Conservation (phyloP, 257 asterid genomes). For the Gardenia jasminoides region DNA sequence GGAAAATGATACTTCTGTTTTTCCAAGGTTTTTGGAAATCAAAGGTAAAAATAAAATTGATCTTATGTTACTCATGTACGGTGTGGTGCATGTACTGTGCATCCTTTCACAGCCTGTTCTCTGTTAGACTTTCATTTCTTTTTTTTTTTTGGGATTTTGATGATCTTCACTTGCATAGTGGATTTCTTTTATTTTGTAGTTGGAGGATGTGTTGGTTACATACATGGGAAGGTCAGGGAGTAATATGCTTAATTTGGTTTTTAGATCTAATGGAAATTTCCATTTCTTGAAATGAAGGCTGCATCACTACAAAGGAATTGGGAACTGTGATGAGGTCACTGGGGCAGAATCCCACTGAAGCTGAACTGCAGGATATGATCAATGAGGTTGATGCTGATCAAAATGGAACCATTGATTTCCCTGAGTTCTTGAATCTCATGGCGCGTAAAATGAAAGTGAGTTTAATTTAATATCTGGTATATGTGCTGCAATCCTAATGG, state of each 20-base stretch:
- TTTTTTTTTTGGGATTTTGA: neutral
- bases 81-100: neutral
- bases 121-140: neutral
- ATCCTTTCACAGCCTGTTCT: neutral
- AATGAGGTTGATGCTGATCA: slow-evolving; percentile 70
- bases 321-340: slow-evolving; percentile 73
- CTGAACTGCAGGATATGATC: slow-evolving; percentile 60
- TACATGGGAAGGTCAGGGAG: neutral
- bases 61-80: neutral
- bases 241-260: neutral
- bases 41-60: neutral
- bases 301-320: slow-evolving; percentile 66
- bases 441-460: slow-evolving; percentile 59
- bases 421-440: slow-evolving; percentile 71
- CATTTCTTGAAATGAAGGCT: slow-evolving; percentile 33
- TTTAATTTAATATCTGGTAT: neutral
- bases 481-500: neutral
- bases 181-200: neutral
- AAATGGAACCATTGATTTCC: slow-evolving; percentile 62
- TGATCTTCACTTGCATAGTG: neutral
- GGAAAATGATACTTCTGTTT: neutral
- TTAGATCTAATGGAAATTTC: neutral
- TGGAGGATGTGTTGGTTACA: neutral
- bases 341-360: slow-evolving; percentile 72
- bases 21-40: neutral